Percentiles rank a stretch among this genome's conserved stretches.
Conservation (phyloP, 345 rosid genomes). For the Gossypium rotundifolium region DNA sequence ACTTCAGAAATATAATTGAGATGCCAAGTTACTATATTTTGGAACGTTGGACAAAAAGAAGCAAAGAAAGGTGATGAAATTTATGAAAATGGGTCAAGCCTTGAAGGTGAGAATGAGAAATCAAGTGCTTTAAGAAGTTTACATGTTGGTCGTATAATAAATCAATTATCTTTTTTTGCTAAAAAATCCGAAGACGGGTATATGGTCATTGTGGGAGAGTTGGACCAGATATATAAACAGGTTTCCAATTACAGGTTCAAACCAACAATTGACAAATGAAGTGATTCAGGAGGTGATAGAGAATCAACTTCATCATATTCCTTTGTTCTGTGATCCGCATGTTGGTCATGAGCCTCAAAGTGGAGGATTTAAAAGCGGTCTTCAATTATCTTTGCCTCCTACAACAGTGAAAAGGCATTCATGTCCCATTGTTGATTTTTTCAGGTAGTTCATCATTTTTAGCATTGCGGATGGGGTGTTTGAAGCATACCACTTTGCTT, state of each 20-base stretch:
- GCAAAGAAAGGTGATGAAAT: not conserved
- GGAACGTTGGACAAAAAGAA: not conserved
- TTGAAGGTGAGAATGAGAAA: not conserved
- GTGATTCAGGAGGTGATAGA: not conserved
- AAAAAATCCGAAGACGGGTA: not conserved
- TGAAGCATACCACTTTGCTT: too few species aligned
- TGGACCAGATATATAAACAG: not conserved
- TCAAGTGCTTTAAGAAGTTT: not conserved
- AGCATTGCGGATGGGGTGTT: too few species aligned
- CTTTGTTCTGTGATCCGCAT: too few species aligned
- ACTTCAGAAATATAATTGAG: not conserved
- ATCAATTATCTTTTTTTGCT: not conserved
- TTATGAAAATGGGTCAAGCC: not conserved
- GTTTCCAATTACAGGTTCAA: not conserved
- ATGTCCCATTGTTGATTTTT: too few species aligned
- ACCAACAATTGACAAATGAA: not conserved
- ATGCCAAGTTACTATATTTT: not conserved
- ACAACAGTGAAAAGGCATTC: too few species aligned
- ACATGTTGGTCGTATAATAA: not conserved
- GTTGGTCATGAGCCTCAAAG: too few species aligned
- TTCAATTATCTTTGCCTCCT: too few species aligned
- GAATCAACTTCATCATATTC: not conserved
- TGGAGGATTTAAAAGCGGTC: too few species aligned
- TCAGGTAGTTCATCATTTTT: too few species aligned
- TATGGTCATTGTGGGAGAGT: not conserved